Base-by-base conservation (phyloP, 257 asterid genomes). In the Lavandula angustifolia region DNA sequence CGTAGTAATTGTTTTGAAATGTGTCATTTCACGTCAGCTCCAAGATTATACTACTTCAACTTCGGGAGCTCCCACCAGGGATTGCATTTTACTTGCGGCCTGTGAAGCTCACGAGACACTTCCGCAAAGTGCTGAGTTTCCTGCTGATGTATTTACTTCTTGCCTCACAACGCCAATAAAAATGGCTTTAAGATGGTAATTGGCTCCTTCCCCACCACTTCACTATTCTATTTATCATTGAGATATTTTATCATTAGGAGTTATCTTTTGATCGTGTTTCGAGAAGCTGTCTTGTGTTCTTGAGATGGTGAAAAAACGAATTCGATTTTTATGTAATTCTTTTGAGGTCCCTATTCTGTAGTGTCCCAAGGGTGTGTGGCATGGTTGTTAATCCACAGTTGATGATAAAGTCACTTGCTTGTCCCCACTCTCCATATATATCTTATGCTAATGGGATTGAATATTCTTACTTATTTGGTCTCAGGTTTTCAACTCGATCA, bases 141-240 rank as follows among this genome's bases (percentile, higher is more conserved):
- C 97, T 57, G 98, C 99, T 27, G 99, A 94, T 69, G 87, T 94
- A 64, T 94, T 94, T 76, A 94, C 99, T 54, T 86, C 98, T 64
- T 94, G 99, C 85, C 92, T 88, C 70, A 92, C 96, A 13, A 92
- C 98, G 40, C 98, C 98, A 41, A 86, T 92, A 66, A 92, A 92
- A 81, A 92, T 92, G 96, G 98, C 98, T 59, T 73, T 92, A 76
- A 79, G 96, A 91, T 91, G 98, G 99, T 88, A 75, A 83, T 68
- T 59, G 47, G 46, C 67, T 56, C 41, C 47, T 38, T 33, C 52
- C 50, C 73, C 34, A 60, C 53, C 35, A 68, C 66, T 50, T 72
- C 57, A 53, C 68, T 76, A 43, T 52, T 59, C 51, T 65, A 13
- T 48, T 74, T 63, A 58, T 32, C 59, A 1, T 35, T 22, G 16